A percentile compares a stretch with the other conserved stretches of the same genome.
phyloP scores from a whole-genome alignment of 495 filamentous ascomycete genomes.

The Hyaloscypha bicolor region DNA sequence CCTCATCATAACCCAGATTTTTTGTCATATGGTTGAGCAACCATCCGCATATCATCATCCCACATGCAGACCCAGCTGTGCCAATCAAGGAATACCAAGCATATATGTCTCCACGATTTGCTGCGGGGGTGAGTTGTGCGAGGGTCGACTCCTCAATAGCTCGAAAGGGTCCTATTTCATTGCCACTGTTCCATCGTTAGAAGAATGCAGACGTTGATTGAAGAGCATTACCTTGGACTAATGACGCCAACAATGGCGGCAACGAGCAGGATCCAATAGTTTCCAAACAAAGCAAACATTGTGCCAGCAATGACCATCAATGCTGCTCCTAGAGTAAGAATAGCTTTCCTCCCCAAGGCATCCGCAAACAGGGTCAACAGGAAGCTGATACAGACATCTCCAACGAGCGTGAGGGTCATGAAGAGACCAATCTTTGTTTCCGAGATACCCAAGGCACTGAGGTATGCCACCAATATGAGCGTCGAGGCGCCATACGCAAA shows the following conservation, averaged over 20 bases:
- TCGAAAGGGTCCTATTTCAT: constrained; percentile 80
- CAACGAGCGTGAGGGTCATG: constrained; percentile 83
- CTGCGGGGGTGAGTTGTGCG: constrained; percentile 67
- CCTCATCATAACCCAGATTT: constrained; percentile 51
- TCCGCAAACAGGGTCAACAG: constrained; percentile 77
- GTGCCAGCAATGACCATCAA: constrained; percentile 71
- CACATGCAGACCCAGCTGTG: constrained; percentile 62
- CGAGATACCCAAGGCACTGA: constrained; percentile 65
- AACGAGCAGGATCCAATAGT: constrained; percentile 73
- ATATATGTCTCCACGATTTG: constrained; percentile 70
- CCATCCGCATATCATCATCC: constrained; percentile 69
- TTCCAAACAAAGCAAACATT: constrained; percentile 65
- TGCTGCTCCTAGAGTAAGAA: constrained; percentile 67
- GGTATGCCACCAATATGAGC: constrained; percentile 72
- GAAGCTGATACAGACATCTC: constrained; percentile 75
- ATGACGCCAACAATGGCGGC: constrained; percentile 83
- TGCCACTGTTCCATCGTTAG: constrained; percentile 53
- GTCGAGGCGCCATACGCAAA: constrained; percentile 79
- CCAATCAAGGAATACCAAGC: constrained; percentile 80
- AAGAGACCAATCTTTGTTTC: constrained; percentile 81
- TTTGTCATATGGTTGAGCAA: constrained; percentile 54
- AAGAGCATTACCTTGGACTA: constrained; percentile 53
- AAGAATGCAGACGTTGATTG: not conserved
- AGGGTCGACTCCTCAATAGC: constrained; percentile 84
- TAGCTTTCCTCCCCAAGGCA: constrained; percentile 66